Conservation (phyloP, 2,329 filamentous ascomycete species). For the Fusarium concolor region DNA sequence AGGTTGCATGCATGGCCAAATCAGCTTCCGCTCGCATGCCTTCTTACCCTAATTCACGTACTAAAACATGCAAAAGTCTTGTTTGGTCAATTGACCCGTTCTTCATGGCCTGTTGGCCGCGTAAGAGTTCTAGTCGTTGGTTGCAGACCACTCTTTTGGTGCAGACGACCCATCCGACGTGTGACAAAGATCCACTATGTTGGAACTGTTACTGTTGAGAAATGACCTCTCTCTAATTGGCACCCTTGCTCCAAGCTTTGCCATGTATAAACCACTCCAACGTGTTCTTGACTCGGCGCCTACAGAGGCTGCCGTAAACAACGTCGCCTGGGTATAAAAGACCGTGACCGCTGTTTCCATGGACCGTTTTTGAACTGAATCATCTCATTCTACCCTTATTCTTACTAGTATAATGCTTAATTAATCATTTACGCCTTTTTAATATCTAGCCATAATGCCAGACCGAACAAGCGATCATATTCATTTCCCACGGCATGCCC, state of each 20-base stretch:
- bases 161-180: conserved; percentile 16
- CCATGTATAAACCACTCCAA: conserved; percentile 34
- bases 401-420: conserved; percentile 12
- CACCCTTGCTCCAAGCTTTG: conserved; percentile 18
- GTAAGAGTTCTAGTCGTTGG: conserved; percentile 24
- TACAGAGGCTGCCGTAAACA: background rate
- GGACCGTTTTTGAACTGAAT: background rate
- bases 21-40: conserved; percentile 32
- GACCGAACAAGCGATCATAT: conserved; percentile 32
- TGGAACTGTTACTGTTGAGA: conserved; percentile 21
- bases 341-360: background rate
- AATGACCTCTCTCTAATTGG: conserved; percentile 19
- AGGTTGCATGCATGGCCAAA: conserved; percentile 31
- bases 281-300: conserved; percentile 4
- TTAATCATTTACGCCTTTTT: conserved; percentile 4
- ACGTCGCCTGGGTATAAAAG: conserved; percentile 18
- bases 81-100: conserved; percentile 15
- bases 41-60: conserved; percentile 15
- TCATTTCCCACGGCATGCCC: conserved; percentile 33
- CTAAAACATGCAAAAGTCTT: conserved; percentile 29
- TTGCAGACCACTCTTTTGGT: conserved; percentile 27
- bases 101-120: conserved; percentile 29
- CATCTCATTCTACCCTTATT: conserved; percentile 10
- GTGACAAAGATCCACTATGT: conserved; percentile 17
- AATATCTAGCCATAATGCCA: conserved; percentile 29